These are phyloP conservation scores for Talaromyces sp. DNA, from an alignment of 2,329 filamentous ascomycete genomes.

Conservation along the genomic window DNA sequence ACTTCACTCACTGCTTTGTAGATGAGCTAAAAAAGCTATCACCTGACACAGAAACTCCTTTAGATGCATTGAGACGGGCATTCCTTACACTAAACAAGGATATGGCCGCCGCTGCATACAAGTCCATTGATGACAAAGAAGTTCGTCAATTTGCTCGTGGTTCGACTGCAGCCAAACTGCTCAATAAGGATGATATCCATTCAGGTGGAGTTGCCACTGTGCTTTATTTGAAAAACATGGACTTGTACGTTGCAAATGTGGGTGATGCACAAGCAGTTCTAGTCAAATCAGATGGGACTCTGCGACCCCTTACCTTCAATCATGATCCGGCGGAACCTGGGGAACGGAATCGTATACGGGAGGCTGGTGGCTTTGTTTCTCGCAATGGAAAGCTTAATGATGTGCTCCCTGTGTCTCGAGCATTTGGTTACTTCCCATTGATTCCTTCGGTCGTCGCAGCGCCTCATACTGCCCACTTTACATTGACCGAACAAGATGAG, in stretches of 20 bases:
- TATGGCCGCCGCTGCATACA: constrained; percentile 76
- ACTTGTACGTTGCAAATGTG: constrained; percentile 91
- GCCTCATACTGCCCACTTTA: constrained; percentile 74
- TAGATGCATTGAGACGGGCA: constrained; percentile 78
- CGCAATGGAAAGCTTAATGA: constrained; percentile 93
- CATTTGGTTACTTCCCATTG: constrained; percentile 90
- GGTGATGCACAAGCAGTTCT: constrained; percentile 95
- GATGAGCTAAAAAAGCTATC: constrained; percentile 75
- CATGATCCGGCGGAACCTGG: constrained; percentile 85
- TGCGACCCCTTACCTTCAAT: constrained; percentile 80
- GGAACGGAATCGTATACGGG: constrained; percentile 84
- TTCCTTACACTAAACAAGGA: constrained; percentile 94
- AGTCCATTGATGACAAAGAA: constrained; percentile 71
- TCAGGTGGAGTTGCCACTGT: constrained; percentile 91
- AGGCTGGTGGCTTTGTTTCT: constrained; percentile 93
- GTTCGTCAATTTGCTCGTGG: constrained; percentile 61
- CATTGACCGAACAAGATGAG: constrained; percentile 82
- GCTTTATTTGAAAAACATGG: constrained; percentile 81
- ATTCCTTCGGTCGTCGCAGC: constrained; percentile 92
- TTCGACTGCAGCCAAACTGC: constrained; percentile 67
- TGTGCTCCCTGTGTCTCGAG: constrained; percentile 81
- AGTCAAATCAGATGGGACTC: constrained; percentile 80
- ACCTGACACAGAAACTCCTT: constrained; percentile 67
- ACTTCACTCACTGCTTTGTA: constrained; percentile 81
- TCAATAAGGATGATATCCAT: constrained; percentile 83